phyloP scores from a whole-genome alignment of 139 green algal genomes.

The Chlorella sp. region DNA sequence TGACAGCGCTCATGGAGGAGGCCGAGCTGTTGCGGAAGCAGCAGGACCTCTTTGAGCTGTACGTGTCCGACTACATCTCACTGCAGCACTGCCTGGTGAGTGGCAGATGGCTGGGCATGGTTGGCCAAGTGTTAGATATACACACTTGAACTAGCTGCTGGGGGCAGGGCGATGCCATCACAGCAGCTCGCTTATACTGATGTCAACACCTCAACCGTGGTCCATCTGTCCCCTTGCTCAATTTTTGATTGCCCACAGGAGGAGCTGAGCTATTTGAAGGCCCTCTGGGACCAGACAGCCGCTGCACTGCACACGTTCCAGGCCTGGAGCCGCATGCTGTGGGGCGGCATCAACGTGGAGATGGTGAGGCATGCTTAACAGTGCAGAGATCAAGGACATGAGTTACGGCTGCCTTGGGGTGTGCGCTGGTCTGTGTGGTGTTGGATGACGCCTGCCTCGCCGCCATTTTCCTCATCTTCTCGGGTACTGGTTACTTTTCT shows the following conservation, averaged over 20 bases:
- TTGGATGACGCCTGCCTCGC: too few relatives aligned
- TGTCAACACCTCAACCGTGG: not conserved
- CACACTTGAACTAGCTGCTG: not conserved
- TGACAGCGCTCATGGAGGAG: conserved; percentile 75
- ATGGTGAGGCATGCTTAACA: not conserved
- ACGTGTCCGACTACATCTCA: conserved; percentile 81
- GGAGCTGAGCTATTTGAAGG: conserved; percentile 87
- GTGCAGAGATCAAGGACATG: too few relatives aligned
- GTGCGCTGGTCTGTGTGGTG: too few relatives aligned
- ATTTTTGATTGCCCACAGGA: conserved; percentile 52
- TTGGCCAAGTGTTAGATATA: not conserved
- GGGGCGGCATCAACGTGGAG: conserved; percentile 90
- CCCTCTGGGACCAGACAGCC: conserved; percentile 83
- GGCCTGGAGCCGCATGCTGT: conserved; percentile 86
- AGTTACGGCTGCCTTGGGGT: too few relatives aligned
- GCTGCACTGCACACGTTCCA: conserved; percentile 84
- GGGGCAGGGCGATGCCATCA: too few relatives aligned
- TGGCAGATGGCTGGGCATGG: not conserved
- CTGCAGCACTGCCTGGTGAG: conserved; percentile 77
- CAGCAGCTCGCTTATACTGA: not conserved
- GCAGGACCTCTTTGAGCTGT: conserved; percentile 94
- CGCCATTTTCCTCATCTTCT: too few relatives aligned
- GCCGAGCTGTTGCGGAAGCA: conserved; percentile 82
- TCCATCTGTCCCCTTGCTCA: not conserved
- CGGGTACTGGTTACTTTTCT: too few relatives aligned